Evolutionary conservation across 495 filamentous ascomycete species (phyloP), one percentile per base, ranked within the genome.

Genomic region (Hyaloscypha bicolor): DNA sequence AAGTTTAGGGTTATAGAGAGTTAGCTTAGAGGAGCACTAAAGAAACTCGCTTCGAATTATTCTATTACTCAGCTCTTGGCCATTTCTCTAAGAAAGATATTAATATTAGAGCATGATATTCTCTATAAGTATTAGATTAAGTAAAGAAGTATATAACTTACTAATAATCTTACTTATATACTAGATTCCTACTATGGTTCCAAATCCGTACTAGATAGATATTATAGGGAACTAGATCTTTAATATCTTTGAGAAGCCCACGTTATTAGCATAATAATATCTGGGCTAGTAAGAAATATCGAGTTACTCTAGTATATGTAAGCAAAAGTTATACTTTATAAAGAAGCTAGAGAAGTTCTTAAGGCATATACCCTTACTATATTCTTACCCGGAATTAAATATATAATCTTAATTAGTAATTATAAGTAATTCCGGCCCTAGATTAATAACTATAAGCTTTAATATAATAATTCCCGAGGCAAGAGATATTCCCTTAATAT

Each of bases 301-400:
- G 33, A 37, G 33, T 37, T 37, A 9, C 33, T 37, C 33, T 9
- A 37, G 37, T 80, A 81, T 19, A 63, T 94, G 5, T 71, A 76
- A 30, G 79, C 83, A 35, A 94, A 94, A 72, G 87, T 93, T 2
- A 68, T 96, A 60, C 52, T 94, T 5, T 89, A 86, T 68, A 91
- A 94, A 77, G 92, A 95, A 71, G 92, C 92, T 4, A 91, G 85
- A 1, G 91, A 94, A 68, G 89, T 94, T 0, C 76, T 93, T 30
- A 90, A 94, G 70, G 81, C 88, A 0, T 90, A 94, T 73, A 76
- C 87, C 0, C 77, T 94, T 9, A 86, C 89, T 0, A 85, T 90
- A 1, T 71, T 96, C 0, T 72, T 94, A 32, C 91, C 91, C 3
- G 85, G 33, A 9, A 9, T 37, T 37, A 9, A 37, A 37, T 9